A percentile compares a stretch with the other conserved stretches of the same genome.
Evolutionary conservation across 176 grass and related monocot genomes (phyloP).

Genomic region (Phragmites australis): DNA sequence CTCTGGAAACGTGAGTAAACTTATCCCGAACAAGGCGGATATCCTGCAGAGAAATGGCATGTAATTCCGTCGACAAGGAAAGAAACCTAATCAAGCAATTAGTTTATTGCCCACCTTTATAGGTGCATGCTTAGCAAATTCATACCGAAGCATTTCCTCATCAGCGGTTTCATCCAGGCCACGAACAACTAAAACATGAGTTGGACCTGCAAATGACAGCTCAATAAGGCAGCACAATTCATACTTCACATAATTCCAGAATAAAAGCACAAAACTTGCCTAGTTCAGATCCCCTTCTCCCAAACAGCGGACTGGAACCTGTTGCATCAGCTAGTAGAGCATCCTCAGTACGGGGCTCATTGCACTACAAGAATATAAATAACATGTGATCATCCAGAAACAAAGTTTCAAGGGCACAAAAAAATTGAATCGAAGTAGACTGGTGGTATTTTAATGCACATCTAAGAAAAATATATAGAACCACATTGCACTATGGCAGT

Average conservation of each 20-base stretch:
- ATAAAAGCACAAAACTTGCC: conserved; percentile 52
- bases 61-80: conserved; percentile 2
- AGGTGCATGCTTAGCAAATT: conserved; percentile 95
- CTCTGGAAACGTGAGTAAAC: conserved; percentile 98
- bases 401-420: conserved; percentile 1
- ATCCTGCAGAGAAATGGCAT: conserved; percentile 60
- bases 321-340: conserved; percentile 73
- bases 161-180: conserved; percentile 97
- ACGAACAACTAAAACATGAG: conserved; percentile 99
- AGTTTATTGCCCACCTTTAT: conserved; percentile 66
- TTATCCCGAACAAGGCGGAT: conserved; percentile 96
- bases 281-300: conserved; percentile 79
- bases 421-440: not conserved
- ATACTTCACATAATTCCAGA: conserved; percentile 35
- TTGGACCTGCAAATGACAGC: conserved; percentile 68
- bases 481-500: not conserved
- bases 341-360: conserved; percentile 89
- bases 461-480: not conserved
- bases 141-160: conserved; percentile 98
- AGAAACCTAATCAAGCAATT: conserved; percentile 12
- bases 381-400: conserved; percentile 35
- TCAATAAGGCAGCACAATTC: conserved; percentile 23
- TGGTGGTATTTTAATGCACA: not conserved
- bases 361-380: conserved; percentile 62
- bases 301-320: conserved; percentile 52